Base-by-base conservation (phyloP, 805 yeast genomes). In the Ogataea corticis region DNA sequence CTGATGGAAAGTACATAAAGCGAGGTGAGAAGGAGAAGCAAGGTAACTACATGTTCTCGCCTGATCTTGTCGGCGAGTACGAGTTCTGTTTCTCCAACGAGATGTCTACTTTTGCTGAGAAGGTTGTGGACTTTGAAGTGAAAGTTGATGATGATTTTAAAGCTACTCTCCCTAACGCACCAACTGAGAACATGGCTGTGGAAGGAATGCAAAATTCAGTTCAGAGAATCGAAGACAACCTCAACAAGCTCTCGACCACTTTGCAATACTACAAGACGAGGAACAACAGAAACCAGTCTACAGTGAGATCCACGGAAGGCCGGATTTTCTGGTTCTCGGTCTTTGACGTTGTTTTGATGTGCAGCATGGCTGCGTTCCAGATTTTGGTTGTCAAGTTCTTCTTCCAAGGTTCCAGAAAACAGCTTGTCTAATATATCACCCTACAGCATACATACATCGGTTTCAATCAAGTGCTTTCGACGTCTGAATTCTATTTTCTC, bases 191-290 rank as follows among this genome's bases (percentile, higher is more conserved):
- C 23, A 60, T 71, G 45, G 81, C 80, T 11, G 81, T 78, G 37
- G 80, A 77, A 56, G 73, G 68, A 48, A 77, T 79, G 82, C 75
- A 73, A 57, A 41, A 57, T 25, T 74, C 84, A 2, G 80, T 84
- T 18, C 75, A 73, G 45, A 69, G 68, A 45, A 82, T 86, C 48
- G 89, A 84, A 55, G 56, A 61, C 6, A 84, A 83, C 57, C 71
- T 85, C 59, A 77, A 75, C 54, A 71, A 72, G 11, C 69, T 86
- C 50, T 70, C 76, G 56, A 75, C 75, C 54, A 71, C 82, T 31
- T 70, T 92, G 62, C 87, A 84, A 57, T 86, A 91, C 68, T 90
- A 91, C 74, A 86, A 83, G 68, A 83, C 95, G 11, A 84, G 99
- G 72, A 92, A 87, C 68, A 82, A 82, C 70, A 80, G 98, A 70